Percentiles rank a stretch among this genome's conserved stretches.
Evolutionary conservation across 352 stramenopile species (phyloP).

Genomic region (Phytophthora syringae): DNA sequence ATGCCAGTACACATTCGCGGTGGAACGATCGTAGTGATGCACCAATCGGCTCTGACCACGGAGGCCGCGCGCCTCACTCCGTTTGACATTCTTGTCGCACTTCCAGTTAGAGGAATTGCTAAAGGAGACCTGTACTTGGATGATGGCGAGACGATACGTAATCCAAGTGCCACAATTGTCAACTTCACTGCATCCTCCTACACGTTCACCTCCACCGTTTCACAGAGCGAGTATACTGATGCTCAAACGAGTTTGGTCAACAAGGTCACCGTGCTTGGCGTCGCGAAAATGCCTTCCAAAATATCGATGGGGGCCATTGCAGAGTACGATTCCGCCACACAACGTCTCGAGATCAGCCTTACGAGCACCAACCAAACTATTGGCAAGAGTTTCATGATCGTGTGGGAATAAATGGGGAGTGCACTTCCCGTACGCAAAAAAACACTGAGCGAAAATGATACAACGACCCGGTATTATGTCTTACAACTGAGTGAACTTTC

Average conservation of each 20-base stretch:
- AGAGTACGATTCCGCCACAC: slow-evolving; percentile 34
- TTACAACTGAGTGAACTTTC: neutral
- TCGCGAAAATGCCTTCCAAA: slow-evolving; percentile 19
- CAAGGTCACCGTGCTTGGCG: slow-evolving; percentile 41
- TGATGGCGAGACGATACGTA: slow-evolving; percentile 51
- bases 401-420: no score
- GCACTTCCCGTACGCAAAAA: no score
- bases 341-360: slow-evolving; percentile 38
- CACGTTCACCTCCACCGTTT: slow-evolving; percentile 24
- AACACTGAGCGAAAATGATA: no score
- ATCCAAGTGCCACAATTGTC: slow-evolving; percentile 39
- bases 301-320: slow-evolving; percentile 36
- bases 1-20: slow-evolving; percentile 66
- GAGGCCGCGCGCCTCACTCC: no score
- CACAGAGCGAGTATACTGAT: slow-evolving; percentile 27
- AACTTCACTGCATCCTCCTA: slow-evolving; percentile 38
- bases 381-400: slow-evolving; percentile 34
- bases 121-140: slow-evolving; percentile 63
- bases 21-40: slow-evolving; percentile 54
- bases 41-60: no score
- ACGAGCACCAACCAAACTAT: slow-evolving; percentile 27
- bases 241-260: slow-evolving; percentile 30
- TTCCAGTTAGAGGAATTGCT: slow-evolving; percentile 23
- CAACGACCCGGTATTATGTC: no score
- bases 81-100: slow-evolving; percentile 60